Conservation (phyloP, 306 rosid genomes). For the Elaeagnus macrophylla region DNA sequence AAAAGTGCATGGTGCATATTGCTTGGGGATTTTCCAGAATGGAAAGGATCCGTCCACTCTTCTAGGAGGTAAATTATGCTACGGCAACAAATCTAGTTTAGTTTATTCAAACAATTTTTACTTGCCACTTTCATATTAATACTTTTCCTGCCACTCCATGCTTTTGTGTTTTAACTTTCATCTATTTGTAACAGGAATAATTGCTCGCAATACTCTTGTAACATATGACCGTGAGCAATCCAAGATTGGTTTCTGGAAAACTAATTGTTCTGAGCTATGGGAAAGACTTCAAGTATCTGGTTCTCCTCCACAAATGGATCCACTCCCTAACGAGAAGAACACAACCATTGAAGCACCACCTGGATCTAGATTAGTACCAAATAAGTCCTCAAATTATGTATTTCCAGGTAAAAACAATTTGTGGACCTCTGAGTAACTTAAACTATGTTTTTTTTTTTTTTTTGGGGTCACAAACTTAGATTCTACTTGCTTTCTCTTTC, state of each 20-base stretch:
- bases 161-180: neutral
- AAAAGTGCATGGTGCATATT: conserved; percentile 79
- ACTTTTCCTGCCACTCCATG: conserved; percentile 15
- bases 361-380: conserved; percentile 54
- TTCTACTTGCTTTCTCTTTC: too few species aligned
- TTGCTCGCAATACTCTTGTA: conserved; percentile 91
- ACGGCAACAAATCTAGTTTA: neutral
- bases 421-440: conserved; percentile 13
- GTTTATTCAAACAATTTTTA: neutral
- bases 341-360: conserved; percentile 30
- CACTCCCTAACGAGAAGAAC: conserved; percentile 33
- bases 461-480: too few species aligned
- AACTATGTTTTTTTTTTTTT: neutral
- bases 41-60: conserved; percentile 89
- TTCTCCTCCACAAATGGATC: conserved; percentile 43
- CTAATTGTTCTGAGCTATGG: conserved; percentile 95
- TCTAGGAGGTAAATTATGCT: conserved; percentile 66
- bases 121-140: neutral
- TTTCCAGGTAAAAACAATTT: conserved; percentile 41
- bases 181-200: conserved; percentile 44
- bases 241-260: conserved; percentile 92
- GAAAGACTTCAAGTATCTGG: conserved; percentile 51
- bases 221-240: conserved; percentile 73
- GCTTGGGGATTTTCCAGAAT: conserved; percentile 83
- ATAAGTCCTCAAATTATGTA: conserved; percentile 31